Base-by-base conservation (phyloP, 129 eudicot species). In the Flaveria linearis region DNA sequence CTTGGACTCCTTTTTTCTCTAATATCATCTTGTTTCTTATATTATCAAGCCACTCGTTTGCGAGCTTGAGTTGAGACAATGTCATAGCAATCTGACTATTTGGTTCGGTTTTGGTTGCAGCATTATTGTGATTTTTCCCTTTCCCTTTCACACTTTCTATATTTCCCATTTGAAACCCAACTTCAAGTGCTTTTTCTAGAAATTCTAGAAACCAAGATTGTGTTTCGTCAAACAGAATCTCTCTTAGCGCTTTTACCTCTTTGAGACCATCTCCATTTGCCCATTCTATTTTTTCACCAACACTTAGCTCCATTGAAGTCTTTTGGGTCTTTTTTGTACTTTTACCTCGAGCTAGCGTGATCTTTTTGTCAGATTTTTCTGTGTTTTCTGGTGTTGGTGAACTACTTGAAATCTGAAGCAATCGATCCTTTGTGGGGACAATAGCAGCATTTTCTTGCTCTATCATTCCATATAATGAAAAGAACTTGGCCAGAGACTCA, bases 11-110 rank as follows among this genome's bases (percentile, higher is more conserved):
- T 53, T 78, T 75, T 57, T 78, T 67, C 71, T 84, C 85, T 46
- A 80, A 17, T 13, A 79, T 46, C 78, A 80, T 58, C 43, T 71
- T 79, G 68, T 80, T 78, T 78, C 85, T 80, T 47, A 87, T 16
- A 75, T 67, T 84, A 68, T 95, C 94, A 69, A 91, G 73, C 96
- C 96, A 93, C 70, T 86, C 98, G 53, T 93, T 86, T 60, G 95
- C 95, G 17, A 77, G 90, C 80, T 93, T 93, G 3, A 93, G 86
- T 75, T 86, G 95, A 26, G 92, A 90, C 79, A 90, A 73, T 57
- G 95, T 79, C 14, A 76, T 78, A 11, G 91, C 95, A 73, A 93
- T 93, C 55, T 85, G 96, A 67, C 82, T 84, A 28, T 83, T 85
- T 9, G 86, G 91, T 60, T 91, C 91, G 26, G 56, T 50, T 69